Percentiles rank a stretch among this genome's conserved stretches.
These are phyloP conservation scores for Theobroma cacao DNA, from an alignment of 345 rosid species.

Conservation along the genomic window DNA sequence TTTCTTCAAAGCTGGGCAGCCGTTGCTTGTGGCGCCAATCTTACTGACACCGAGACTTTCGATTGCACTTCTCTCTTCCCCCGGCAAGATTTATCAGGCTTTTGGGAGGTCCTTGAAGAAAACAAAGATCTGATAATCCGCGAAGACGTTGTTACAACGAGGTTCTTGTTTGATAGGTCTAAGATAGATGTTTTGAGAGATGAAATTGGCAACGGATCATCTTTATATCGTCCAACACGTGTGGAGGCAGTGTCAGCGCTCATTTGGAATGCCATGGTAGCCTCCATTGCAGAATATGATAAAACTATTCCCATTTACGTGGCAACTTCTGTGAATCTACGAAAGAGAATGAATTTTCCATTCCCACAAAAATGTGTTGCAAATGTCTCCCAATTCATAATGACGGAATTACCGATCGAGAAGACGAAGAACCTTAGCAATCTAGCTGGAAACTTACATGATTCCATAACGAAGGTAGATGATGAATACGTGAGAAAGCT, in stretches of 20 bases:
- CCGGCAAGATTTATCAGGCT: conserved; percentile 8
- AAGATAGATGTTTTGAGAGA: conserved; percentile 16
- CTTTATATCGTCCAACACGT: conserved; percentile 12
- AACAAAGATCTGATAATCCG: neutral
- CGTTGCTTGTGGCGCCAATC: conserved; percentile 2
- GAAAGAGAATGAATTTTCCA: conserved; percentile 21
- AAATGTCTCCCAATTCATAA: conserved; percentile 18
- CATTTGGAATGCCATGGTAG: conserved; percentile 21
- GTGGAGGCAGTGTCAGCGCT: neutral
- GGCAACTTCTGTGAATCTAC: conserved; percentile 9
- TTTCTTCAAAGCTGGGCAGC: conserved; percentile 27
- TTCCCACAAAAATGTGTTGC: conserved; percentile 16
- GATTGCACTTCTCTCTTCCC: conserved; percentile 18
- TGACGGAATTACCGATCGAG: conserved; percentile 6
- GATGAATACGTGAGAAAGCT: conserved; percentile 18
- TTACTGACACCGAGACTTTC: neutral
- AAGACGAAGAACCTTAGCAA: neutral
- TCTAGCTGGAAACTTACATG: conserved; percentile 12
- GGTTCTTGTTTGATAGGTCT: conserved; percentile 19
- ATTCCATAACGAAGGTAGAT: conserved; percentile 4
- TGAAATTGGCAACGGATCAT: neutral
- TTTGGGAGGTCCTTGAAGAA: neutral
- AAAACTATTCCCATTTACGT: neutral
- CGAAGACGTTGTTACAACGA: conserved; percentile 1
- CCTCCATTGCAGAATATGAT: neutral